Conservation (phyloP, 345 rosid genomes). For the Pseudoturritis turrita region DNA sequence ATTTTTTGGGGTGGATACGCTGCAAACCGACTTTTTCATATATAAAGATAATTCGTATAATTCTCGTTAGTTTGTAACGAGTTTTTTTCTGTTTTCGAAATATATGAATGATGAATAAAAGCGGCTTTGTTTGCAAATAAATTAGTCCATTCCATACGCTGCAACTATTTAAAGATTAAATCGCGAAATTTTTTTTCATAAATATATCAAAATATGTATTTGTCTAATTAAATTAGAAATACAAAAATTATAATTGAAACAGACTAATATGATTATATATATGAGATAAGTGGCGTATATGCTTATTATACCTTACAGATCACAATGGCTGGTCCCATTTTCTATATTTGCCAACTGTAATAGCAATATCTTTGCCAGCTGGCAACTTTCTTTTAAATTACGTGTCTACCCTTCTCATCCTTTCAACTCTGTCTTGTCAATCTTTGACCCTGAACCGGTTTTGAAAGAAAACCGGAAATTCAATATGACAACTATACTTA, state of each 20-base stretch:
- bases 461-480: neutral
- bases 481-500: neutral
- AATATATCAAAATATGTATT: neutral
- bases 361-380: slow-evolving; percentile 8
- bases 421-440: neutral
- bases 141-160: no score
- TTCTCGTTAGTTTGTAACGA: no score
- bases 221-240: neutral
- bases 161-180: no score
- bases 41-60: no score
- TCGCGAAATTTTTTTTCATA: no score
- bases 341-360: slow-evolving; percentile 22
- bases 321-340: neutral
- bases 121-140: no score
- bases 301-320: neutral
- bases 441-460: neutral
- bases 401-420: slow-evolving; percentile 2
- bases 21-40: no score
- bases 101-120: no score
- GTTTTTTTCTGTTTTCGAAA: no score
- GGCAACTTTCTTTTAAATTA: neutral
- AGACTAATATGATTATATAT: neutral
- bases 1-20: no score
- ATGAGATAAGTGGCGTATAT: neutral
- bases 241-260: neutral